A percentile compares a stretch with the other conserved stretches of the same genome.
Conservation (phyloP, 1,284 basidiomycete species). For the Tilletiaria anomala region DNA sequence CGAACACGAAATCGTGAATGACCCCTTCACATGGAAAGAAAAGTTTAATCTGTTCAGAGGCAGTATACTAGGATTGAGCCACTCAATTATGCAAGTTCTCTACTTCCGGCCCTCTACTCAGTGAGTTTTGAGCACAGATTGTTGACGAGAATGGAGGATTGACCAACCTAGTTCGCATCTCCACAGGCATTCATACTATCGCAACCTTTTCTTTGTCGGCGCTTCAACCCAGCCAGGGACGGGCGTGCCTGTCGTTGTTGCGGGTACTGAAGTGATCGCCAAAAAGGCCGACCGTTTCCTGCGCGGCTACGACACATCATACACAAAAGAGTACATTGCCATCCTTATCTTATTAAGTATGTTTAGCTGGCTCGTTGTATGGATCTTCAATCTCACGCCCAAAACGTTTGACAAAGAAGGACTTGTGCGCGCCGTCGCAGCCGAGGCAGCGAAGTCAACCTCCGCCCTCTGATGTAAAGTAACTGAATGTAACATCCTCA, state of each 20-base stretch:
- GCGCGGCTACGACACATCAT: background rate
- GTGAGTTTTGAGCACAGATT: conserved; percentile 4
- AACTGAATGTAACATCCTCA: too few species aligned
- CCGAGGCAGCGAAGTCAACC: background rate
- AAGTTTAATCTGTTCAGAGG: conserved; percentile 41
- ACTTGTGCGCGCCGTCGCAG: background rate
- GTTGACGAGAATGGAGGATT: background rate
- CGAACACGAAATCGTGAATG: conserved; percentile 21
- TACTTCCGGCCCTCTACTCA: conserved; percentile 38
- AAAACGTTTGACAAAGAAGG: background rate
- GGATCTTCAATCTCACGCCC: background rate
- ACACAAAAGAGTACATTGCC: background rate
- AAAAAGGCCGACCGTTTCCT: conserved; percentile 13
- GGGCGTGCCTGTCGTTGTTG: conserved; percentile 31
- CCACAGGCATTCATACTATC: conserved; percentile 10
- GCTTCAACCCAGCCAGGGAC: conserved; percentile 41
- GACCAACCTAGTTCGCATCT: background rate
- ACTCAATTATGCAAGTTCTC: conserved; percentile 38
- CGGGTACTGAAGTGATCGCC: conserved; percentile 24
- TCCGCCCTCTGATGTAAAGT: too few species aligned
- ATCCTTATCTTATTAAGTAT: background rate
- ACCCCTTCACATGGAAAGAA: conserved; percentile 41
- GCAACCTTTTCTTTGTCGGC: conserved; percentile 41
- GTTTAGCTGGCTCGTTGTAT: background rate
- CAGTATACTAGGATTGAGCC: conserved; percentile 40